Evolutionary conservation across 768 basidiomycete genomes (phyloP).

Genomic region (Kwoniella mangroviensis): DNA sequence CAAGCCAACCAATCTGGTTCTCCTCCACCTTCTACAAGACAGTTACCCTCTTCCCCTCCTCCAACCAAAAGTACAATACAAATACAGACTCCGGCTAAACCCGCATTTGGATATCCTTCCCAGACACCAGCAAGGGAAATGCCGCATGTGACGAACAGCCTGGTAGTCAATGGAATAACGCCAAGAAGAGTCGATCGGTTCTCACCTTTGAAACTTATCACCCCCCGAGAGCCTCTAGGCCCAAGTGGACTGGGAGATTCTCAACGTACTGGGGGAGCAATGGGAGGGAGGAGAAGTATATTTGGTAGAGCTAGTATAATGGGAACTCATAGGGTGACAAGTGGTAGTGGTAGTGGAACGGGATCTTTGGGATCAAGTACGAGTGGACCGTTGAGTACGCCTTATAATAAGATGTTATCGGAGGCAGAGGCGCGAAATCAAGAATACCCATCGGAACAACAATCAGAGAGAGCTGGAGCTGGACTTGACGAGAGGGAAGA

Average conservation of each 20-base stretch:
- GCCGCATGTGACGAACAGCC: constrained; percentile 41
- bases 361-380: constrained; percentile 2
- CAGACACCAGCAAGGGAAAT: constrained; percentile 21
- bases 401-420: not conserved
- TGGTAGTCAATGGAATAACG: constrained; percentile 46
- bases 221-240: constrained; percentile 27
- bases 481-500: not conserved
- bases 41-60: constrained; percentile 11
- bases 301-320: constrained; percentile 25
- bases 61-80: not conserved
- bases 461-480: no score
- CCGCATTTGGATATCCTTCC: not conserved
- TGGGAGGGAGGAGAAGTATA: constrained; percentile 22
- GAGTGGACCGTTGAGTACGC: not conserved
- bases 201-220: constrained; percentile 36
- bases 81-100: constrained; percentile 9
- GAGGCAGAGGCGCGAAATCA: not conserved
- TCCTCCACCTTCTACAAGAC: constrained; percentile 15
- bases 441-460: not conserved
- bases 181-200: constrained; percentile 38
- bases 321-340: not conserved
- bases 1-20: constrained; percentile 4
- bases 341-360: constrained; percentile 8
- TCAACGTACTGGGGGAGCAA: not conserved
- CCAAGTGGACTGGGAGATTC: constrained; percentile 23